These are phyloP conservation scores for Aspergillus bombycis DNA, from an alignment of 2,329 filamentous ascomycete species.

Conservation along the genomic window DNA sequence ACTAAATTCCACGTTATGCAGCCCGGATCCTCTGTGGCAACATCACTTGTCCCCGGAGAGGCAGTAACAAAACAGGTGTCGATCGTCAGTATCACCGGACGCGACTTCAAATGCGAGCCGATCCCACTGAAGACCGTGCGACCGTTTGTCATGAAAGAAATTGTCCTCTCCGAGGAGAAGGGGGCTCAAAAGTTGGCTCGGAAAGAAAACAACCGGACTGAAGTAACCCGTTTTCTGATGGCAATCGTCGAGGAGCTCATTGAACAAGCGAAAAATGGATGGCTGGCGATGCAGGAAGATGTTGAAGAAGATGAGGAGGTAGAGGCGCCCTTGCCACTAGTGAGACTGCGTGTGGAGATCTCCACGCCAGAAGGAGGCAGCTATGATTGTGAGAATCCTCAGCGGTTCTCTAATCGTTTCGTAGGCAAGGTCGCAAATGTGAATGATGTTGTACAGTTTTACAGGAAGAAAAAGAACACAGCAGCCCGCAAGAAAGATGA, in stretches of 20 bases:
- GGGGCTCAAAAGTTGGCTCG: conserved; percentile 77
- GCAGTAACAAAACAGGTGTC: conserved; percentile 89
- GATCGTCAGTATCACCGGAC: conserved; percentile 80
- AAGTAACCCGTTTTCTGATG: conserved; percentile 77
- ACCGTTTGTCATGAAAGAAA: conserved; percentile 85
- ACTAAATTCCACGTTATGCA: conserved; percentile 96
- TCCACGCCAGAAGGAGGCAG: conserved; percentile 80
- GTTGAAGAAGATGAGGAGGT: conserved; percentile 59
- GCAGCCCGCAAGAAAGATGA: conserved; percentile 54
- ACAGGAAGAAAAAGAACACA: conserved; percentile 76
- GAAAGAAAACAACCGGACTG: conserved; percentile 78
- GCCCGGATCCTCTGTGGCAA: conserved; percentile 93
- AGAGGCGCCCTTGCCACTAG: conserved; percentile 75
- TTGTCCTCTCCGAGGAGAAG: conserved; percentile 74
- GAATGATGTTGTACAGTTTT: conserved; percentile 91
- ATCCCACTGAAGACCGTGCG: conserved; percentile 85
- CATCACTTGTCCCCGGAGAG: conserved; percentile 86
- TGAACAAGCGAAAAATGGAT: conserved; percentile 77
- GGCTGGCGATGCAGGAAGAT: conserved; percentile 75
- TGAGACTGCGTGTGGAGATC: conserved; percentile 89
- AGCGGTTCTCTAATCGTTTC: conserved; percentile 93
- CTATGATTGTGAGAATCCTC: conserved; percentile 92
- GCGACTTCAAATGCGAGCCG: conserved; percentile 76
- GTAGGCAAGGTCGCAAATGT: conserved; percentile 88
- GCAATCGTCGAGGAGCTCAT: conserved; percentile 84